phyloP scores from a whole-genome alignment of 768 basidiomycete genomes.

The Pulveroboletus sp. region DNA sequence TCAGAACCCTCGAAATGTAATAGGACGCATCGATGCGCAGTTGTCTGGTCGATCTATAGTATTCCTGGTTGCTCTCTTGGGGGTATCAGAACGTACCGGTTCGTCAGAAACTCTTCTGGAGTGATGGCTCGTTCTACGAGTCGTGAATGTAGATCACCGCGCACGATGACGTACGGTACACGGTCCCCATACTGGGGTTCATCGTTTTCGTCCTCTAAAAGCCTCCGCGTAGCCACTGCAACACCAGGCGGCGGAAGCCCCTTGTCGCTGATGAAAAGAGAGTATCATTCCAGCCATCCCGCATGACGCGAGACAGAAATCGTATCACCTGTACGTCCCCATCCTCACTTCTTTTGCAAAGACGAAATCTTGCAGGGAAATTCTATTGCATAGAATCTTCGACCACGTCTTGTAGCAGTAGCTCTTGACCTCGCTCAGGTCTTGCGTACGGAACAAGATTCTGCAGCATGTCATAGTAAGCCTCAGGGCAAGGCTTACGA shows the following conservation, averaged over 20 bases:
- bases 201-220: conserved; percentile 68
- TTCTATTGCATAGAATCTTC: conserved; percentile 74
- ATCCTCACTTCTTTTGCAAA: conserved; percentile 92
- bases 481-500: background rate
- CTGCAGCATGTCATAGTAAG: conserved; percentile 37
- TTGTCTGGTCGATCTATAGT: conserved; percentile 38
- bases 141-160: conserved; percentile 55
- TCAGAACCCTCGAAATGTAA: conserved; percentile 82
- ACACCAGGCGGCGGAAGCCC: conserved; percentile 89
- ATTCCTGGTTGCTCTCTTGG: background rate
- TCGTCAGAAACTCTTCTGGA: conserved; percentile 65
- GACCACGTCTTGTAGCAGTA: conserved; percentile 85
- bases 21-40: conserved; percentile 79
- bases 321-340: conserved; percentile 80
- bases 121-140: conserved; percentile 72
- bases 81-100: conserved; percentile 42
- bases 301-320: background rate
- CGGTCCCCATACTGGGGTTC: conserved; percentile 93
- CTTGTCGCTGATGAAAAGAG: conserved; percentile 53
- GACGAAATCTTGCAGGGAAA: conserved; percentile 87
- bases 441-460: conserved; percentile 84
- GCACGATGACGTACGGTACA: conserved; percentile 82
- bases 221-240: conserved; percentile 72
- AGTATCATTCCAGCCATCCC: background rate
- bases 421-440: conserved; percentile 83